These are phyloP conservation scores for Xylaria multiplex DNA, from an alignment of 2,329 filamentous ascomycete species.

Conservation along the genomic window DNA sequence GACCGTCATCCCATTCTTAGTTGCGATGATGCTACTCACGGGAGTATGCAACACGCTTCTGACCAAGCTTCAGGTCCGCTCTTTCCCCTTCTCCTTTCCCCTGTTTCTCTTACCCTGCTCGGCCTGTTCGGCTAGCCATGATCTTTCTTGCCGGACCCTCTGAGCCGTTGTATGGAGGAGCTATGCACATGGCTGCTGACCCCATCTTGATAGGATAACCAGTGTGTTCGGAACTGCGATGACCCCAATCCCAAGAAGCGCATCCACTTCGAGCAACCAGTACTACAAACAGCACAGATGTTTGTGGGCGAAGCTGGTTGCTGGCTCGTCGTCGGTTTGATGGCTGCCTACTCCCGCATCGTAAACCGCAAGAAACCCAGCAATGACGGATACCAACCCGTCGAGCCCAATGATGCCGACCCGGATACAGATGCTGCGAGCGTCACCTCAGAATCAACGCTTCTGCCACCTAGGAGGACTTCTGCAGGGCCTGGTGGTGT, in stretches of 20 bases:
- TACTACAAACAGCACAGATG: constrained; percentile 97
- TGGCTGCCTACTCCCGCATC: constrained; percentile 72
- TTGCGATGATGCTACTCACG: constrained; percentile 95
- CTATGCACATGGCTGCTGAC: constrained; percentile 20
- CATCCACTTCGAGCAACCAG: constrained; percentile 88
- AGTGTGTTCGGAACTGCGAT: constrained; percentile 93
- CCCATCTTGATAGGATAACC: constrained; percentile 75
- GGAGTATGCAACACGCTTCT: constrained; percentile 97
- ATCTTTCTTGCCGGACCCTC: not conserved
- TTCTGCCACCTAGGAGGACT: constrained; percentile 43
- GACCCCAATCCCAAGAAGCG: constrained; percentile 72
- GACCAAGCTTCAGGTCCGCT: constrained; percentile 88
- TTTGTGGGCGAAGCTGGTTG: constrained; percentile 96
- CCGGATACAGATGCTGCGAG: constrained; percentile 59
- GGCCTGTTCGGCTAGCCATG: constrained; percentile 1
- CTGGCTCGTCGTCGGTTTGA: constrained; percentile 85
- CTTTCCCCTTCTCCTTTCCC: not conserved
- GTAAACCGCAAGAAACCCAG: constrained; percentile 55
- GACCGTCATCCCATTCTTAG: constrained; percentile 81
- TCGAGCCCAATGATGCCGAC: constrained; percentile 61
- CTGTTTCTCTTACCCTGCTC: not conserved
- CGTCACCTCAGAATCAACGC: constrained; percentile 55
- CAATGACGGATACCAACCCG: constrained; percentile 71
- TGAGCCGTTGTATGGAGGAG: not conserved
- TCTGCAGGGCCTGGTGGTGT: constrained; percentile 59